Percentiles rank a stretch among this genome's conserved stretches.
Conservation (phyloP, 345 rosid genomes). For the Carallia brachiata region DNA sequence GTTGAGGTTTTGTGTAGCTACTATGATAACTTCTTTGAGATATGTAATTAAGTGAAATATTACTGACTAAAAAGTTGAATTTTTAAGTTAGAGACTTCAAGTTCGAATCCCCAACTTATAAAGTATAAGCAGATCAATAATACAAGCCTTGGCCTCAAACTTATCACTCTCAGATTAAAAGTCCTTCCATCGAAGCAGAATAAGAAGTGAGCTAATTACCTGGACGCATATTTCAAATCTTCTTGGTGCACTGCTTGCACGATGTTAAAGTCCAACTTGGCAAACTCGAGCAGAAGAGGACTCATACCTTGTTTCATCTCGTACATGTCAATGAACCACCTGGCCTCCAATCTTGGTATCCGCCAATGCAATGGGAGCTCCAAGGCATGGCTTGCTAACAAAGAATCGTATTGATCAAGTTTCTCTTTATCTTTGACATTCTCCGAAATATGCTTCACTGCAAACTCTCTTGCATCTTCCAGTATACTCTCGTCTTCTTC, state of each 20-base stretch:
- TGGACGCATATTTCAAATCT: slow-evolving; percentile 37
- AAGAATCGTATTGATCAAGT: slow-evolving; percentile 5
- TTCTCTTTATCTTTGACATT: neutral
- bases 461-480: slow-evolving; percentile 13
- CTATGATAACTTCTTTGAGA: no score
- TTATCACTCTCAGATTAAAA: no score
- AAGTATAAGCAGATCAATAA: neutral
- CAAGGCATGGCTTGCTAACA: slow-evolving; percentile 31
- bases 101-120: no score
- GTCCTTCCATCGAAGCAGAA: no score
- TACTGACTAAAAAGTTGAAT: no score
- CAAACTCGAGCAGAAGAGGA: slow-evolving; percentile 38
- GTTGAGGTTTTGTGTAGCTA: no score
- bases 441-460: slow-evolving; percentile 5
- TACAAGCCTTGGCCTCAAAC: no score
- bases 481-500: slow-evolving; percentile 20
- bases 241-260: slow-evolving; percentile 41
- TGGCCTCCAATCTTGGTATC: slow-evolving; percentile 41
- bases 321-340: slow-evolving; percentile 47
- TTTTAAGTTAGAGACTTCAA: no score
- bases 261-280: slow-evolving; percentile 44
- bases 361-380: slow-evolving; percentile 46
- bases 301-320: slow-evolving; percentile 13
- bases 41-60: no score
- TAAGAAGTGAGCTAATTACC: slow-evolving; percentile 13